Conservation (phyloP, 371 early-diverging fungal genomes). For the Mortierella sp. region DNA sequence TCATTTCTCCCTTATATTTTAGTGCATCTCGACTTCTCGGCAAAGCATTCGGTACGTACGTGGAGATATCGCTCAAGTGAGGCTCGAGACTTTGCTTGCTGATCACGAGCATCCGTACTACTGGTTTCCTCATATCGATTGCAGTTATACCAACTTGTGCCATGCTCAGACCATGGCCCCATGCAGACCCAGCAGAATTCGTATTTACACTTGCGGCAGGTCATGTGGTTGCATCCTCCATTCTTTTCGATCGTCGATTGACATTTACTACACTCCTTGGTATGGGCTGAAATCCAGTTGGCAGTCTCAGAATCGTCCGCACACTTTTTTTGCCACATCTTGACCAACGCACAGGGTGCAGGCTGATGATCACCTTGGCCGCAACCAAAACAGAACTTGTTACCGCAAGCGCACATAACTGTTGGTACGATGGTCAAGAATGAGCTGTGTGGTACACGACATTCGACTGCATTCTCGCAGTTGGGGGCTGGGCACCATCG, state of each 20-base stretch:
- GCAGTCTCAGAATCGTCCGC: slow-evolving; percentile 98
- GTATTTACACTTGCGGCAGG: slow-evolving; percentile 88
- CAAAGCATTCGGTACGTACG: slow-evolving; percentile 65
- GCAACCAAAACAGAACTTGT: slow-evolving; percentile 95
- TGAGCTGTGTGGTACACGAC: slow-evolving; percentile 76
- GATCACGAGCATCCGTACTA: slow-evolving; percentile 84
- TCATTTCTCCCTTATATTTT: slow-evolving; percentile 50
- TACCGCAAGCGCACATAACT: slow-evolving; percentile 85
- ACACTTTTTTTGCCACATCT: slow-evolving; percentile 95
- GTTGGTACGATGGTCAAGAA: slow-evolving; percentile 86
- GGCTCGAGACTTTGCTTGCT: slow-evolving; percentile 86
- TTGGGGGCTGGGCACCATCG: slow-evolving; percentile 97
- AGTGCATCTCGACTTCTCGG: too few relatives aligned
- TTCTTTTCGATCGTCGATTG: slow-evolving; percentile 97
- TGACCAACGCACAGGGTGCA: slow-evolving; percentile 86
- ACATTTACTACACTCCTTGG: slow-evolving; percentile 97
- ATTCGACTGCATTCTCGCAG: slow-evolving; percentile 95
- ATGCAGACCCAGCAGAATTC: slow-evolving; percentile 92
- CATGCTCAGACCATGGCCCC: slow-evolving; percentile 96
- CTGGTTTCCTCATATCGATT: slow-evolving; percentile 92
- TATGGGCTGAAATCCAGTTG: slow-evolving; percentile 97
- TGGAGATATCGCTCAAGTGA: slow-evolving; percentile 95
- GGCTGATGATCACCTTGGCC: slow-evolving; percentile 92
- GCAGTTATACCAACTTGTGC: slow-evolving; percentile 95
- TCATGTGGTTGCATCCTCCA: slow-evolving; percentile 97